Base-by-base conservation (phyloP, 345 rosid genomes). In the Arabidopsis suecica region DNA sequence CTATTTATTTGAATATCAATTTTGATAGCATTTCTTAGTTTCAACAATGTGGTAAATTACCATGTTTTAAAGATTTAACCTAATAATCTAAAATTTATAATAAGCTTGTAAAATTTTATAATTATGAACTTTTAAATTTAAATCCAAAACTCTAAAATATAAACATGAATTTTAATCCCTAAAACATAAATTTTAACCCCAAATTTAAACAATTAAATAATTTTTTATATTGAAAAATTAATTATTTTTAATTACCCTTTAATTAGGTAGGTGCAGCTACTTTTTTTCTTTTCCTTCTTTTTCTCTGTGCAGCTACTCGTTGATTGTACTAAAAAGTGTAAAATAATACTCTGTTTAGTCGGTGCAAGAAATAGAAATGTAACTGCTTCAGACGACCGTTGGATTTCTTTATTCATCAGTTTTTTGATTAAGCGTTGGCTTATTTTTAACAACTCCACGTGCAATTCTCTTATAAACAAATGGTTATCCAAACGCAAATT, bases 361-460 rank as follows among this genome's bases (percentile, higher is more conserved):
- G 79, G 74, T 68, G 57, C 36, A 68, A 67, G 67, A 66, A 47
- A 66, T 7, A 47, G 34, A 75, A 42, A 60, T 20, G 13, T 28
- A 75, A 60, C 74, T 68, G 56, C 69, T 23, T 60, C 63, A 49
- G 38, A 75, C 30, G 79, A 62, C 70, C 79, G 79, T 76, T 69
- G 16, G 37, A 34, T 69, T 61, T 51, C 75, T 61, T 69, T 33
- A 23, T 36, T 10, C 41, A 22, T 7, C 42, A 25, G 47, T 53
- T 51, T n/a, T n/a, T n/a, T 1, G 1, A 4, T 13, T 9, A 59
- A 40, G 38, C 41, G 79, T 59, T 75, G 73, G 61, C 73, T 59
- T 25, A 6, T 18, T 41, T 10, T 6, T 32, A 11, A 20, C 37
- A 50, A 9, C 40, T 60, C 56, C 74, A 51, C 74, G 68, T 68